Base-by-base conservation (phyloP, 2,329 filamentous ascomycete species). In the Calonectria honghensis region DNA sequence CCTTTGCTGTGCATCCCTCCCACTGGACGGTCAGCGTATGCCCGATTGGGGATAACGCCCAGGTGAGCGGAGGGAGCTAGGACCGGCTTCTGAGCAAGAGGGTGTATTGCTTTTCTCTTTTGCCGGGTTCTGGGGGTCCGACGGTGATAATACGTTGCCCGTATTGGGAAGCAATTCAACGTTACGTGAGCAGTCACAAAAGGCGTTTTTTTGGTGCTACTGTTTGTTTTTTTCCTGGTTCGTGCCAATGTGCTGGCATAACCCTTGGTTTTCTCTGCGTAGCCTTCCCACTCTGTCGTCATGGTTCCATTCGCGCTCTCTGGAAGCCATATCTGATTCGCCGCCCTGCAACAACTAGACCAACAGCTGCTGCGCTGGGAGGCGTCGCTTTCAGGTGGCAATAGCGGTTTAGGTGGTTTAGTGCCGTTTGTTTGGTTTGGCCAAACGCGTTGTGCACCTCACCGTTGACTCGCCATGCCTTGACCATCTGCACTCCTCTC, bases 401-500 rank as follows among this genome's bases (percentile, higher is more conserved):
- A 50, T 52, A 54, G 68, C 52, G 39, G 51, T 27, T 31, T 48
- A n/a, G 27, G 63, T 52, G 51, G 51, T 27, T 31, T 48, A 32
- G 27, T 35, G 61, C 41, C 61, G 39, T 29, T 24, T 65, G 61
- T 50, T 45, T 45, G 39, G 51, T 29, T 54, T 73, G 63, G 31
- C 45, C 39, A 52, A 59, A 63, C 59, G 13, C 61, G 18, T 29
- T 37, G 32, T 54, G 52, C 35, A 63, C 35, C 57, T 73, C 71
- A 29, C 71, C 65, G 67, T 73, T 67, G 51, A 59, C 67, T 70
- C 67, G 70, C 65, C 54, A 71, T 71, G 65, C 59, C 66, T 71
- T 72, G 74, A 68, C 72, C 65, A 69, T 32, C 76, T 75, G 75
- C 74, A 78, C 74, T 51, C 48, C 69, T 73, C 65, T 35, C 67